phyloP scores from a whole-genome alignment of 148 eudicot species.

The Beta vulgaris region DNA sequence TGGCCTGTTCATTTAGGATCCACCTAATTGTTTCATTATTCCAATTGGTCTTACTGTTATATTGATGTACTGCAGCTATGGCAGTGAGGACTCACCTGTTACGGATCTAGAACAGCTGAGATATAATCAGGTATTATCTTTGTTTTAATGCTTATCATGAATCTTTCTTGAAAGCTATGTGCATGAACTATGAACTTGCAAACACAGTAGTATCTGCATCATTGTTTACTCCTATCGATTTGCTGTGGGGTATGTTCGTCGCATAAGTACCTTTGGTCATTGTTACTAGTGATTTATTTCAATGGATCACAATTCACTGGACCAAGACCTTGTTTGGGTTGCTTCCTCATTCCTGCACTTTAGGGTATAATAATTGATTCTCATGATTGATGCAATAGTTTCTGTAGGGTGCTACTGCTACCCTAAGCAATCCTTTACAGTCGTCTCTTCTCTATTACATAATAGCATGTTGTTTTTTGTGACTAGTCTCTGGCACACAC shows the following conservation, averaged over 20 bases:
- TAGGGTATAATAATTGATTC: background rate
- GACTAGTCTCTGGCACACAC: background rate
- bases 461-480: background rate
- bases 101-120: constrained; percentile 61
- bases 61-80: constrained; percentile 67
- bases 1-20: constrained; percentile 1
- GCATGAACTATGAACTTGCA: background rate
- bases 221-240: background rate
- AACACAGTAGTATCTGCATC: background rate
- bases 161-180: background rate
- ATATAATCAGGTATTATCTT: constrained; percentile 44
- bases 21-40: background rate
- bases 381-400: background rate
- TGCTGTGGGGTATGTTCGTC: background rate
- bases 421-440: background rate
- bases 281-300: too few species aligned
- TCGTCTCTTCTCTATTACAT: background rate
- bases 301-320: background rate
- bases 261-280: background rate
- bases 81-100: constrained; percentile 68
- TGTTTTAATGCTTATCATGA: background rate
- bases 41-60: constrained; percentile 7
- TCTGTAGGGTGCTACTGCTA: background rate
- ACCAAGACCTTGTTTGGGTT: background rate
- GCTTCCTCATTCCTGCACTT: background rate